Base-by-base conservation (phyloP, 306 rosid genomes). In the Crotalaria pallida region DNA sequence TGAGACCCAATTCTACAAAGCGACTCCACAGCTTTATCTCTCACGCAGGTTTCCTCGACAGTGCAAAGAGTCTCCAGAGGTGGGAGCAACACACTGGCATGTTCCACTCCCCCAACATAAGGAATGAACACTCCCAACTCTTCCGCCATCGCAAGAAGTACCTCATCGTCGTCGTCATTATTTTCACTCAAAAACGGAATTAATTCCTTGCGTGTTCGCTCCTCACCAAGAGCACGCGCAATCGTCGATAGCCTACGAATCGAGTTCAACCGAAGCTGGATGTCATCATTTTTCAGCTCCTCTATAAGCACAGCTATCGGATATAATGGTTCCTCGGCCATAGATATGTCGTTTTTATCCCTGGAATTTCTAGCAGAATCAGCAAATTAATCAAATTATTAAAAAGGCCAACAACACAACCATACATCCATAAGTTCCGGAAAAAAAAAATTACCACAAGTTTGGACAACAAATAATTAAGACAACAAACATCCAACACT, bases 171-270 rank as follows among this genome's bases (percentile, higher is more conserved):
- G 0, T 94, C 98, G 2, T 94, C 98, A 47, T 90, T 94, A 79
- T 90, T 94, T 73, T 94, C 96, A 44, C 84, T 85, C 64, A 94
- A 71, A 80, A 94, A 94, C 1, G 97, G 98, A 82, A 94, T 94
- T 67, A 94, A 79, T 66, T 94, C 98, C 81, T 65, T 87, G 10
- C 98, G 87, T 0, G 98, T 94, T 29, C 97, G 82, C 79, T 93
- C 98, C 84, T 93, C 98, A 48, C 98, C 97, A 48, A 93, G 96
- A 5, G 98, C 98, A 2, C 98, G 97, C 0, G 98, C 97, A 76
- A 93, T 93, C 3, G 97, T 93, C 0, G 98, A 93, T n/a, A 90
- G 92, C 84, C 89, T 85, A 21, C 96, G 97, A 75, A 93, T 93
- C 2, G 98, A 93, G 86, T 90, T 93, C 81, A 93, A 38, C 56